Conservation (phyloP, 1,139 yeast genomes). For the Suhomyces panamericanus region DNA sequence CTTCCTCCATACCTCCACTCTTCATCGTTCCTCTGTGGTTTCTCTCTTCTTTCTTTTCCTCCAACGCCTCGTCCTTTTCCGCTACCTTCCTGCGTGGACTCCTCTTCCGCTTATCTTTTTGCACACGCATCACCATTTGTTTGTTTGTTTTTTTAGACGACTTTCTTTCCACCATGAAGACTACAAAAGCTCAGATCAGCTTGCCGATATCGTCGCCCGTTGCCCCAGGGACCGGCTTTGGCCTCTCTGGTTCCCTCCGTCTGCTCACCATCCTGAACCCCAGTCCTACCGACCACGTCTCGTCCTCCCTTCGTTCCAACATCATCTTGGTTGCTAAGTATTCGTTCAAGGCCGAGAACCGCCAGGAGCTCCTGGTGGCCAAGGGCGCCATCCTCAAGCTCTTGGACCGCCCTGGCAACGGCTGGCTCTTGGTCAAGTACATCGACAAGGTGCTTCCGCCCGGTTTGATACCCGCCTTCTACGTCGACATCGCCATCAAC, state of each 20-base stretch:
- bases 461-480: constrained; percentile 45
- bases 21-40: too few relatives aligned
- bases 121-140: constrained; percentile 1
- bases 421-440: constrained; percentile 47
- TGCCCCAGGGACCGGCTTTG: constrained; percentile 7
- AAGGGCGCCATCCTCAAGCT: constrained; percentile 46
- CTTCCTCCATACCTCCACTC: too few relatives aligned
- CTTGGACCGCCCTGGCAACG: constrained; percentile 39
- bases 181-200: constrained; percentile 11
- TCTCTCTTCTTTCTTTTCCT: too few relatives aligned
- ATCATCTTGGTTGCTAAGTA: constrained; percentile 42
- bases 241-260: constrained; percentile 14
- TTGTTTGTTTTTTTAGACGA: constrained; percentile 9
- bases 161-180: constrained; percentile 9
- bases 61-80: too few relatives aligned
- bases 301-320: constrained; percentile 25
- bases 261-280: constrained; percentile 24
- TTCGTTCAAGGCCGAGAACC: constrained; percentile 35
- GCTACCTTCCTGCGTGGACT: background rate
- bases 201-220: constrained; percentile 11
- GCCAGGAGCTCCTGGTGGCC: constrained; percentile 33
- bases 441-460: constrained; percentile 38
- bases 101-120: constrained; percentile 1
- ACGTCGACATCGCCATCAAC: constrained; percentile 49
- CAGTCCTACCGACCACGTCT: constrained; percentile 15